Evolutionary conservation across 2,329 filamentous ascomycete genomes (phyloP), one percentile per base, ranked within the genome.

Genomic region (Sclerotinia glacialis): DNA sequence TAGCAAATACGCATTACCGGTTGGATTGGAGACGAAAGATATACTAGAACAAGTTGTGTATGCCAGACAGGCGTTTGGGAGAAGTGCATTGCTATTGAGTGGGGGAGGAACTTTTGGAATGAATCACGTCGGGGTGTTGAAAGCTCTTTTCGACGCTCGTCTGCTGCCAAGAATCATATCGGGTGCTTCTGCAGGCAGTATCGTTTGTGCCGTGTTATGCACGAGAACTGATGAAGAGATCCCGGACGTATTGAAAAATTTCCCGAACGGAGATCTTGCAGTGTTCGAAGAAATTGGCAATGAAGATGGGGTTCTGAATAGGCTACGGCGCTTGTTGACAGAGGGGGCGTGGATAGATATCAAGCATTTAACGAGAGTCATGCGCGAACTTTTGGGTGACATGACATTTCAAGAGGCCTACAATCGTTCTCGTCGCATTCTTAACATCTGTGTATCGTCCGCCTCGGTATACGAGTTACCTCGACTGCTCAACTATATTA

Each of bases 341-440:
- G 85, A 91, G 72, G 92, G 92, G 0, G 89, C 88, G 55, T 89
- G 94, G 80, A 91, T 93, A 69, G 92, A 97, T 74, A 96, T 96
- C 72, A 85, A 85, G 31, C 88, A 97, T 76, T 80, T 97, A 59
- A 89, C 86, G 2, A 84, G 89, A 56, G 92, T 96, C 7, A 95
- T 98, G 91, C 86, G 86, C 65, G 83, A 83, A 42, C 81, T 95
- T 74, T 83, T 97, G 9, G 93, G 93, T 47, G 91, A 97, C 73
- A 89, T 97, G 73, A 98, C 94, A 0, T 98, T 98, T 72, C 91
- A 94, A 74, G 94, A 98, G 78, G 92, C 93, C 0, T 97, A 97
- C 80, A 96, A 97, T 76, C 89, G 93, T n/a, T 97, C 93, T 0
- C 86, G 92, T 37, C 86, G 93, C 67, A 93, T 97, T 69, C 85